Percentiles rank a stretch among this genome's conserved stretches.
These are phyloP conservation scores for Closterium sp. DNA, from an alignment of 139 green algal genomes.

Conservation along the genomic window DNA sequence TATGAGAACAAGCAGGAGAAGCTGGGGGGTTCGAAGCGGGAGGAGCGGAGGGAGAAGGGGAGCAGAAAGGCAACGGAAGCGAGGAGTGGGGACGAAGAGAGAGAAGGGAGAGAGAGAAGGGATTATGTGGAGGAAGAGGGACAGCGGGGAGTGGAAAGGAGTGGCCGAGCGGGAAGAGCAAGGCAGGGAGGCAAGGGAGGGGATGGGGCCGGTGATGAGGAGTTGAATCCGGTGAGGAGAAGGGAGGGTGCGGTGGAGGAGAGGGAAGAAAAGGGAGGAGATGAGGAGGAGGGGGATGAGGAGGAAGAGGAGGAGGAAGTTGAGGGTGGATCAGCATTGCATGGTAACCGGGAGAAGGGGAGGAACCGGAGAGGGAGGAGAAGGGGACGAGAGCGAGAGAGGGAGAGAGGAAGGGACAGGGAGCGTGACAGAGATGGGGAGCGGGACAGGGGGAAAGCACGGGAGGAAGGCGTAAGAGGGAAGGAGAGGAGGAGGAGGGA, in stretches of 20 bases:
- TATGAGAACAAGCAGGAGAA: background rate
- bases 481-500: constrained; percentile 3
- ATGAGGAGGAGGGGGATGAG: constrained; percentile 7
- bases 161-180: background rate
- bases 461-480: background rate
- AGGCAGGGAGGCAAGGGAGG: background rate
- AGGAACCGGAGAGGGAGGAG: background rate
- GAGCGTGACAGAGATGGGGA: background rate
- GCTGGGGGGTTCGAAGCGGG: background rate
- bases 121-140: background rate
- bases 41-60: background rate
- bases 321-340: background rate
- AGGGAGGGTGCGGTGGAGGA: background rate
- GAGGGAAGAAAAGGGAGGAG: background rate
- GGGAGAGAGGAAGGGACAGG: constrained; percentile 6
- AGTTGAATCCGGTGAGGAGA: background rate
- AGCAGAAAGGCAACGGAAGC: background rate
- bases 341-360: background rate
- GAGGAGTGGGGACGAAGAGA: background rate
- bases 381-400: background rate
- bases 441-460: constrained; percentile 1
- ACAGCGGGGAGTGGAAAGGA: constrained; percentile 5
- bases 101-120: background rate
- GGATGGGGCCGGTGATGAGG: background rate
- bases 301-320: constrained; percentile 3